Evolutionary conservation across 2,329 filamentous ascomycete species (phyloP).

Genomic region (Fusarium clavum): DNA sequence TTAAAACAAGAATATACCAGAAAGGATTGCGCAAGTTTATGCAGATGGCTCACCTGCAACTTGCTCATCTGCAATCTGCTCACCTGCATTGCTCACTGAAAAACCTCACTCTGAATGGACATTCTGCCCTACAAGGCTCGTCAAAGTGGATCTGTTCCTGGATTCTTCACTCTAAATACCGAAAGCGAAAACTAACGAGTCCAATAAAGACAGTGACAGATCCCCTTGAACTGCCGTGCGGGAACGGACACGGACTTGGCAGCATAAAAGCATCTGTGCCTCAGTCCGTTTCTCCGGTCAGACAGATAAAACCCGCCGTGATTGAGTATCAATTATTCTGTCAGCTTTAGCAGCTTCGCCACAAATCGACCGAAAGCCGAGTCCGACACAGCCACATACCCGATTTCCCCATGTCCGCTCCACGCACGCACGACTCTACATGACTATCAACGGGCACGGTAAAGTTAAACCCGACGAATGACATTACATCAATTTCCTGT

Average conservation of each 20-base stretch:
- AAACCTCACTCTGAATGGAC: neutral
- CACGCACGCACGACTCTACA: neutral
- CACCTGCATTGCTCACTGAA: neutral
- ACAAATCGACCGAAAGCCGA: neutral
- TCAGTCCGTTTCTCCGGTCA: neutral
- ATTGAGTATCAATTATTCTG: neutral
- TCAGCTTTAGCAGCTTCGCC: neutral
- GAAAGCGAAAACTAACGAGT: constrained; percentile 2
- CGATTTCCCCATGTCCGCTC: neutral
- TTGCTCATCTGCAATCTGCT: neutral
- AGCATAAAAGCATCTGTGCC: constrained; percentile 1
- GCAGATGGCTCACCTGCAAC: neutral
- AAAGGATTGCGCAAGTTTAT: neutral
- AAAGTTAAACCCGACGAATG: neutral
- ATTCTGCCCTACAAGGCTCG: constrained; percentile 24
- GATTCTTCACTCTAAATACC: neutral
- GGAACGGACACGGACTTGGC: constrained; percentile 32
- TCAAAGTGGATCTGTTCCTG: constrained; percentile 12
- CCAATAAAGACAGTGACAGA: neutral
- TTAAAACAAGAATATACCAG: neutral
- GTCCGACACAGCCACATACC: neutral
- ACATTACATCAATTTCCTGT: neutral
- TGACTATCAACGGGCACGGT: neutral
- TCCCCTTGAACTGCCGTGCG: constrained; percentile 1
- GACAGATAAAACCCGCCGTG: too few species aligned